phyloP scores from a whole-genome alignment of 225 moss, liverwort and hornwort genomes.

The Asterella californica region DNA sequence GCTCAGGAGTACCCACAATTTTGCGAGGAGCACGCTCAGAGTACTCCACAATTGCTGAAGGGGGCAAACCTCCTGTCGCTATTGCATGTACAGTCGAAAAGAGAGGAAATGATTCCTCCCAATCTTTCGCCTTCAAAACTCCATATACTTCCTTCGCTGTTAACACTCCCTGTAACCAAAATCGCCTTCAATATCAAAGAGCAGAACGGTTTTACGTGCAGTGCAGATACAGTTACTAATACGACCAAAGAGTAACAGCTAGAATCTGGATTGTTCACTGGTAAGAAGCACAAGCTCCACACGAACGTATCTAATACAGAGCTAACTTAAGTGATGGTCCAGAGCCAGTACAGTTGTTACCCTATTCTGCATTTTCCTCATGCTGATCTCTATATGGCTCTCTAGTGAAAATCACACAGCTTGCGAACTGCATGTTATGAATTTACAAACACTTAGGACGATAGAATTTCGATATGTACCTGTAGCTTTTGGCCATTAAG shows the following conservation, averaged over 20 bases:
- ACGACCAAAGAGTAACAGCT: neutral
- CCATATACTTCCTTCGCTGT: slow-evolving; percentile 59
- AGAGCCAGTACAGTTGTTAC: neutral
- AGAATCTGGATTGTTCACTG: too few relatives aligned
- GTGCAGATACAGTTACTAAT: neutral
- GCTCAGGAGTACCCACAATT: slow-evolving; percentile 20
- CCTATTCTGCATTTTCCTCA: neutral
- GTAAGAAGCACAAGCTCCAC: too few relatives aligned
- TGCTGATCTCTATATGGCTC: neutral
- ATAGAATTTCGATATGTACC: slow-evolving; percentile 25
- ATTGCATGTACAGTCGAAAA: slow-evolving; percentile 56
- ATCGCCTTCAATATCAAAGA: neutral
- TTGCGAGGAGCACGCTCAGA: slow-evolving; percentile 29
- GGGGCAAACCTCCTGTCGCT: slow-evolving; percentile 45
- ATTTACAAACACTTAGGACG: neutral
- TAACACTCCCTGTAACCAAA: slow-evolving; percentile 49
- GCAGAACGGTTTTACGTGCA: too few relatives aligned
- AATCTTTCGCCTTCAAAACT: slow-evolving; percentile 52
- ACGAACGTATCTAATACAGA: too few relatives aligned
- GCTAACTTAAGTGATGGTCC: neutral
- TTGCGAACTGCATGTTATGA: neutral
- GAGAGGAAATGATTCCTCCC: slow-evolving; percentile 61
- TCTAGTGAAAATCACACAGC: too few relatives aligned
- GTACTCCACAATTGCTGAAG: slow-evolving; percentile 58
- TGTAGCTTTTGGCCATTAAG: slow-evolving; percentile 75